Evolutionary conservation across 169 alveolate genomes (phyloP).

Genomic region (Toxoplasma gondii): DNA sequence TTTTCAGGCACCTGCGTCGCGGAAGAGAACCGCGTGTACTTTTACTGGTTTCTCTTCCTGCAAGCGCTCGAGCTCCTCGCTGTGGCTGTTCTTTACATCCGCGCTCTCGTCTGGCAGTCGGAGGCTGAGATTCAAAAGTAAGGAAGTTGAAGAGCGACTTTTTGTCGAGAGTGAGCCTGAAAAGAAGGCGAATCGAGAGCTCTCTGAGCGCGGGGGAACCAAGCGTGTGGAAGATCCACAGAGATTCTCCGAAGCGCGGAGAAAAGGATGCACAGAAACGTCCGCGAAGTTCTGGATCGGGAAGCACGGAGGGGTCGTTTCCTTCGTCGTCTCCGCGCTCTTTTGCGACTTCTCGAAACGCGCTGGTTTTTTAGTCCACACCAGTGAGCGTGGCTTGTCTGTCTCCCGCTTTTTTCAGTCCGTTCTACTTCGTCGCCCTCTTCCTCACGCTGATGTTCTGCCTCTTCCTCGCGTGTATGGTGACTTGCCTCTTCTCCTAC

Average conservation of each 20-base stretch:
- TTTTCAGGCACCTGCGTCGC: conserved; percentile 81
- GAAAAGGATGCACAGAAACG: no score
- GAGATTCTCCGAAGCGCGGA: no score
- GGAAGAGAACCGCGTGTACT: conserved; percentile 74
- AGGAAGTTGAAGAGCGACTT: no score
- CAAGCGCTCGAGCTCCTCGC: conserved; percentile 70
- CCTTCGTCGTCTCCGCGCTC: no score
- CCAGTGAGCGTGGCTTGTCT: not conserved
- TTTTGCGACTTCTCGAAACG: no score
- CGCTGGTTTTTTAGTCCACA: no score
- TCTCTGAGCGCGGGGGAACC: no score
- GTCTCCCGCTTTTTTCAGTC: not conserved
- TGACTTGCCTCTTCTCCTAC: conserved; percentile 59
- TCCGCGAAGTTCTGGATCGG: no score
- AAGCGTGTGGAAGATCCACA: no score
- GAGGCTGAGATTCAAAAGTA: not conserved
- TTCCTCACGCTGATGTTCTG: conserved; percentile 51
- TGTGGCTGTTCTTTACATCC: not conserved
- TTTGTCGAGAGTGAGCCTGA: no score
- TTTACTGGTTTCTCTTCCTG: conserved; percentile 70
- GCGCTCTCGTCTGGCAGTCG: not conserved
- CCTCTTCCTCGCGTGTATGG: conserved; percentile 42
- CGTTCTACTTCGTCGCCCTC: conserved; percentile 44
- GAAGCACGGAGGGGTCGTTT: no score
- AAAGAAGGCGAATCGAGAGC: no score